Conservation (phyloP, 2,329 filamentous ascomycete genomes). For the Chaetomium olivaceum region DNA sequence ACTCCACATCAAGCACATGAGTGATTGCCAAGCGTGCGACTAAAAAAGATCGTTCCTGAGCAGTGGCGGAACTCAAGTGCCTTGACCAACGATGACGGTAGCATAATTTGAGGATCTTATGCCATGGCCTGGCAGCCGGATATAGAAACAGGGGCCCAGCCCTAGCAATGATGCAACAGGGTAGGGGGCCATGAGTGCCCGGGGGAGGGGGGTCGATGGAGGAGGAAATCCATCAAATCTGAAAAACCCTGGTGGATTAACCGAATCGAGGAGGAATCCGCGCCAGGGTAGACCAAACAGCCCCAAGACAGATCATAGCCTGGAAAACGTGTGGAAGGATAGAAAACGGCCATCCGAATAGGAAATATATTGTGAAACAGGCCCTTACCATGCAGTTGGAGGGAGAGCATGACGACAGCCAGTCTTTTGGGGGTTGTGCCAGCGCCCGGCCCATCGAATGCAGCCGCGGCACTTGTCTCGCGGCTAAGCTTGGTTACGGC, state of each 20-base stretch:
- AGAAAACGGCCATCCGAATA: conserved; percentile 43
- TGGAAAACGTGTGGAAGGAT: conserved; percentile 45
- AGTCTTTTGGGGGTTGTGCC: conserved; percentile 35
- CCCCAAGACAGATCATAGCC: conserved; percentile 38
- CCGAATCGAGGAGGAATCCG: conserved; percentile 35
- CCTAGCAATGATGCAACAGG: conserved; percentile 45
- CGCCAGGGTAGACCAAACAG: conserved; percentile 3
- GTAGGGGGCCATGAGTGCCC: conserved; percentile 37
- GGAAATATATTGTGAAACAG: conserved; percentile 49
- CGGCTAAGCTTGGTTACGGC: conserved; percentile 29
- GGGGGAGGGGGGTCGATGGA: conserved; percentile 36
- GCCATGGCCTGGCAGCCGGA: conserved; percentile 53
- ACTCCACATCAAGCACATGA: conserved; percentile 50
- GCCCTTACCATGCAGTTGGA: conserved; percentile 46
- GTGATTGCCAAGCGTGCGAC: conserved; percentile 52
- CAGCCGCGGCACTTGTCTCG: conserved; percentile 33
- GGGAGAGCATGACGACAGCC: conserved; percentile 44
- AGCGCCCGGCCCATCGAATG: conserved; percentile 25
- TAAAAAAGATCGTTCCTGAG: conserved; percentile 47
- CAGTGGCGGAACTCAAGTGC: conserved; percentile 45
- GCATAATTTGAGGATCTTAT: conserved; percentile 63
- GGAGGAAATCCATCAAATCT: conserved; percentile 40
- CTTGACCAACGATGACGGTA: conserved; percentile 52
- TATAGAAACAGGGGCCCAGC: conserved; percentile 52
- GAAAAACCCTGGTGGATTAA: conserved; percentile 35